Evolutionary conservation across 129 eudicot genomes (phyloP), one percentile per base, ranked within the genome.

Genomic region (Smallanthus sonchifolius): DNA sequence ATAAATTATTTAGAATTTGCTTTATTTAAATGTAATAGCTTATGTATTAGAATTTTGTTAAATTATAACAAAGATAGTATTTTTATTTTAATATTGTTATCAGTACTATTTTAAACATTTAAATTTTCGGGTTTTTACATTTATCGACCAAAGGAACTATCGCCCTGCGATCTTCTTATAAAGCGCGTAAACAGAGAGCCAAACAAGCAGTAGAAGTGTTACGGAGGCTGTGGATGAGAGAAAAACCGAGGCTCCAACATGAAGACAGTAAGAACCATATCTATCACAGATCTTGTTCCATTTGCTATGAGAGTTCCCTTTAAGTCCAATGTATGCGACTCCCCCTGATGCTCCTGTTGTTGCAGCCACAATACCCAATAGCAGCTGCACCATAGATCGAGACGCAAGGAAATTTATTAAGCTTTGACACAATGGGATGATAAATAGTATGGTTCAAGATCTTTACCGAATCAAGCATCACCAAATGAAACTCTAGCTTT

Each of bases 311-410:
- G 86, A 73, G 80, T 87, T 85, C 19, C 97, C 97, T 78, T 81
- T 89, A 45, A 85, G 59, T 47, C 96, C 97, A 9, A 89, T 57
- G 76, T 92, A 92, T 17, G 73, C 96, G 2, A 92, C 96, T 17
- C 54, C 92, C 7, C 91, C 97, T 40, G 88, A 83, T 77, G 94
- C 60, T 67, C 93, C 96, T 7, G 86, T 83, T 64, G 96, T 94
- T 14, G 97, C 68, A 11, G 96, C 91, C 65, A 87, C 75, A 3
- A 92, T 87, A 44, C 97, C 97, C 75, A 92, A 67, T 73, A 89
- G 52, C 77, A 92, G 39, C 97, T 92, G 91, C 87, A 78, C 60
- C 48, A 54, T 47, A 68, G 6, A 49, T 15, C 11, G 10, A 37
- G 15, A 48, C 17, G 13, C 7, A 11, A 14, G 17, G n/a, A 15